Evolutionary conservation across 306 rosid species (phyloP), one percentile per base, ranked within the genome.

Genomic region (Gastrolobium bilobum): DNA sequence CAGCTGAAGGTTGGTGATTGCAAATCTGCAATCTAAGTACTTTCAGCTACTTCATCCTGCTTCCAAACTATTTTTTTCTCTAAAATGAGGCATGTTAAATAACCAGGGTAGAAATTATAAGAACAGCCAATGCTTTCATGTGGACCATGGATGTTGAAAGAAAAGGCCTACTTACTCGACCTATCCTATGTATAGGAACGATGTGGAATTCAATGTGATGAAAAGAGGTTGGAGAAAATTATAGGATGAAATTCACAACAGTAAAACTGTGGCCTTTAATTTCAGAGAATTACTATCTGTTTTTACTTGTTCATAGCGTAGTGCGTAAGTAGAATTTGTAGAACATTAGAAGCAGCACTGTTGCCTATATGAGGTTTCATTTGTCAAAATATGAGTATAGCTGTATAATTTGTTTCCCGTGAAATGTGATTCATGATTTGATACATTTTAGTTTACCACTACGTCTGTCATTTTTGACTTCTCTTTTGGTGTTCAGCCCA

Each of bases 1-100:
- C 81, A 58, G 81, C 86, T 4, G 91, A 96, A 96, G 99, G 99
- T 96, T 81, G 77, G 91, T 80, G 30, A 52, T 75, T 82, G 76
- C 60, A 63, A 82, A 14, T 62, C 79, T 82, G 72, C 61, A 35
- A 79, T 75, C 70, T 30, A 15, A 60, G 30, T 31, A 48, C 59
- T 47, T 56, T 52, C 15, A 62, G 65, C 78, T 57, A 53, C 61
- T 43, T 57, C 43, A 31, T 79, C 38, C n/a, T 52, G 51, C 58
- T 79, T 73, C 52, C 44, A 34, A 68, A 42, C 39, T 64, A 40
- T 6, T 48, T 8, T 7, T 78, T 77, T 69, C 72, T 78, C 29
- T 84, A 62, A 47, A 14, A 56, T 65, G 62, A 57, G 64, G 13
- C 78, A 30, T 75, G 56, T 20, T 61, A 68, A 80, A 9, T 67